A percentile compares a stretch with the other conserved stretches of the same genome.
Evolutionary conservation across 1,284 basidiomycete species (phyloP).

Genomic region (Mixia osmundae): DNA sequence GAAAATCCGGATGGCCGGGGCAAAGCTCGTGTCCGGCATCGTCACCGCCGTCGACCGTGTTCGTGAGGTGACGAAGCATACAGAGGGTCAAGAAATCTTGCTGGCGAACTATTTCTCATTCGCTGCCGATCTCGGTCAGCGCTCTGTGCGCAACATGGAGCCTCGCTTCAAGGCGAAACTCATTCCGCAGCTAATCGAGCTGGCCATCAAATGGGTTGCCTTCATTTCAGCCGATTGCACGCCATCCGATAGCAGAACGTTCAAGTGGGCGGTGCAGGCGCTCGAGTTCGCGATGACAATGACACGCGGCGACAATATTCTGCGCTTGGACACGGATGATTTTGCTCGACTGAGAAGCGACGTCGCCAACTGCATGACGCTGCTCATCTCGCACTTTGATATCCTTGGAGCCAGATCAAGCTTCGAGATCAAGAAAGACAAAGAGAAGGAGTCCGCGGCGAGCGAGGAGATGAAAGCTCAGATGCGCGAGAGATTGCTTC

Average conservation of each 20-base stretch:
- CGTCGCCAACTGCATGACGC: slow-evolving; percentile 86
- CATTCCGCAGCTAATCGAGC: slow-evolving; percentile 53
- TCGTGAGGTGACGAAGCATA: slow-evolving; percentile 24
- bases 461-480: slow-evolving; percentile 33
- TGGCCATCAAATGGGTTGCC: slow-evolving; percentile 89
- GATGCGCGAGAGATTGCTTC: slow-evolving; percentile 13
- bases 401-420: slow-evolving; percentile 80
- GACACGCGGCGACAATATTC: slow-evolving; percentile 70
- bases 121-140: slow-evolving; percentile 71
- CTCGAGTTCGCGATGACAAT: slow-evolving; percentile 80
- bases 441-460: slow-evolving; percentile 39
- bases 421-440: slow-evolving; percentile 66
- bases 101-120: slow-evolving; percentile 91
- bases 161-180: slow-evolving; percentile 44
- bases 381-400: slow-evolving; percentile 92
- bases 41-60: slow-evolving; percentile 72
- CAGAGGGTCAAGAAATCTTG: slow-evolving; percentile 47
- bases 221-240: slow-evolving; percentile 98
- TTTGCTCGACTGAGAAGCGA: slow-evolving; percentile 73
- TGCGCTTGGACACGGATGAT: slow-evolving; percentile 65
- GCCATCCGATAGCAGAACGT: slow-evolving; percentile 83
- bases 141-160: slow-evolving; percentile 71
- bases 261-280: slow-evolving; percentile 94
- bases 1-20: slow-evolving; percentile 70
- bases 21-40: slow-evolving; percentile 75